Evolutionary conservation across 2,329 filamentous ascomycete genomes (phyloP), one percentile per base, ranked within the genome.

Genomic region (Aspergillus glaucus): DNA sequence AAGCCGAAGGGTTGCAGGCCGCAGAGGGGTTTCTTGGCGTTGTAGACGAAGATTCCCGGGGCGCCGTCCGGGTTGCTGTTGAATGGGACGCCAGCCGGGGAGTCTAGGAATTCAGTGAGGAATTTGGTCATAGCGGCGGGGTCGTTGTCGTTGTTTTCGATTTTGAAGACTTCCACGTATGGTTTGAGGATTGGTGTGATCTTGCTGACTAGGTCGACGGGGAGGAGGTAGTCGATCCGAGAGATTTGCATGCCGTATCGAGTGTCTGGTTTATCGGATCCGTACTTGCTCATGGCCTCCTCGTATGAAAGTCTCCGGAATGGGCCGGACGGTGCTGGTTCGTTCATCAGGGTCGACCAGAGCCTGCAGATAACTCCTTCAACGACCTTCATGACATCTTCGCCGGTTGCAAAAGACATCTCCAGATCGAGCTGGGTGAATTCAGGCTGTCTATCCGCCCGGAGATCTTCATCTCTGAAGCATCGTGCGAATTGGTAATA

Each of bases 401-500:
- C 68, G 6, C 85, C 86, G 5, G 75, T 82, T 0, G 86, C 84
- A 70, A 95, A 98, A 0, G 87, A 82, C 86, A 95, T 93, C 66
- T 98, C 93, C 58, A 98, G 69, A 79, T 98, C 93, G 45, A 96
- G 79, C 83, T 95, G 90, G 1, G 93, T 96, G 63, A 98, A 98
- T 64, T 98, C 93, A 0, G 93, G 94, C 63, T 98, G 93, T 37
- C 93, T 79, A 66, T 98, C 94, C 1, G 92, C 88, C 17, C 93
- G 80, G 32, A 93, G 75, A 66, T 97, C 94, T 64, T 98, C 93
- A 62, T 98, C 94, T 12, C 93, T 84, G 69, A 96, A 98, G 64
- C 93, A 98, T 55, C 84, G 85, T 1, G 93, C 94, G 71, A 96
- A 89, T 61, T 98, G 93, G 68, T 86, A 94, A 66, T 98, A 98